These are phyloP conservation scores for Botrytis byssoidea DNA, from an alignment of 2,329 filamentous ascomycete species.

Conservation along the genomic window DNA sequence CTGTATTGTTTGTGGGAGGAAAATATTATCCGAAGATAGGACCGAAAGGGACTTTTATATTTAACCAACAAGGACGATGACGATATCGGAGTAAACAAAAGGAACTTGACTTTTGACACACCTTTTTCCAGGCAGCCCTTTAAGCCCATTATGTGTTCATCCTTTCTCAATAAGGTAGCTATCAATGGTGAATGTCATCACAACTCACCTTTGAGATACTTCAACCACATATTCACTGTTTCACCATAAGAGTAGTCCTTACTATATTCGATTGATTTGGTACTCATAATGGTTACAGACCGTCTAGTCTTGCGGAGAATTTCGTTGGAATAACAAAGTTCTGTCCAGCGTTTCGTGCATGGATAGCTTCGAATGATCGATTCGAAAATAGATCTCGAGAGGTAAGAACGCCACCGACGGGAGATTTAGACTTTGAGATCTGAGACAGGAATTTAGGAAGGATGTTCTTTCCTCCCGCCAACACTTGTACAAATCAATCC, in stretches of 20 bases:
- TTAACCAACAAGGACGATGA: not conserved
- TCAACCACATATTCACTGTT: constrained; percentile 12
- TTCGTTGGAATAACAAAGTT: constrained; percentile 9
- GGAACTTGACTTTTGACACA: not conserved
- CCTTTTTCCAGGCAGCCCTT: not conserved
- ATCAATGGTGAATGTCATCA: constrained; percentile 12
- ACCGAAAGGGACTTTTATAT: not conserved
- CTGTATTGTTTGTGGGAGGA: not conserved
- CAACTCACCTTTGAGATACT: constrained; percentile 17
- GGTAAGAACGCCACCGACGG: constrained; percentile 16
- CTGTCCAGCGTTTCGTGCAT: constrained; percentile 8
- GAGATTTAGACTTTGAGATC: constrained; percentile 15
- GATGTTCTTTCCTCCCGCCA: constrained; percentile 18
- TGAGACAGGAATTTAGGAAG: constrained; percentile 19
- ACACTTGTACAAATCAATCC: not conserved
- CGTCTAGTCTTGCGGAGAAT: constrained; percentile 15
- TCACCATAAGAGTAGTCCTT: constrained; percentile 16
- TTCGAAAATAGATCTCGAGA: not conserved
- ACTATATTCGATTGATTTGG: constrained; percentile 4
- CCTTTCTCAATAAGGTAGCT: constrained; percentile 14
- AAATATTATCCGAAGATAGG: constrained; percentile 3
- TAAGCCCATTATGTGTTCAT: constrained; percentile 9
- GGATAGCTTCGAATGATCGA: constrained; percentile 3
- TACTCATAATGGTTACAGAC: not conserved
- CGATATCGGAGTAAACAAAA: constrained; percentile 13